Conservation (phyloP, 2,329 filamentous ascomycete species). For the Furcasterigmium sp. region DNA sequence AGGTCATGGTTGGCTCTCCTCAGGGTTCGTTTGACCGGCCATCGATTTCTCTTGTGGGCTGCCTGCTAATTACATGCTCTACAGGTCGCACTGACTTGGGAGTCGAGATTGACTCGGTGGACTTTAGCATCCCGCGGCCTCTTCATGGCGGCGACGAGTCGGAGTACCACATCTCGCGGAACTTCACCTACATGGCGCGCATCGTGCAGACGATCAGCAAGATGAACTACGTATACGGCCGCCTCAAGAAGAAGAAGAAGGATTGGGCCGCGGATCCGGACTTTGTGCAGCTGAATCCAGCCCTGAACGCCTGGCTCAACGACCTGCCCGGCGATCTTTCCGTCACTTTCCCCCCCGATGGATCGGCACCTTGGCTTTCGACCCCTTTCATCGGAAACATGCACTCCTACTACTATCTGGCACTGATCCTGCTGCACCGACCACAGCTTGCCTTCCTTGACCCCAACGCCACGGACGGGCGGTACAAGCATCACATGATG, state of each 20-base stretch:
- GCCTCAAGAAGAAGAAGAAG: slow-evolving; percentile 61
- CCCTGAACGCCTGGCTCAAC: slow-evolving; percentile 69
- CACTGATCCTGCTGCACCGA: slow-evolving; percentile 79
- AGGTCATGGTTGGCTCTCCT: slow-evolving; percentile 88
- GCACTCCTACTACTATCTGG: slow-evolving; percentile 83
- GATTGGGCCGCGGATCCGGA: slow-evolving; percentile 86
- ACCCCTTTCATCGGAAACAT: slow-evolving; percentile 87
- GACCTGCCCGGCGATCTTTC: slow-evolving; percentile 75
- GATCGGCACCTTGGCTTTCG: slow-evolving; percentile 75
- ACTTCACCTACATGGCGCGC: slow-evolving; percentile 76
- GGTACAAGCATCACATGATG: slow-evolving; percentile 85
- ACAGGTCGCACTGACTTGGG: slow-evolving; percentile 72
- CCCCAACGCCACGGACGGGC: slow-evolving; percentile 61
- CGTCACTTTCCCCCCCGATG: slow-evolving; percentile 71
- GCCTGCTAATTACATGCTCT: background rate
- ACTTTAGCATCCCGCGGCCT: slow-evolving; percentile 62
- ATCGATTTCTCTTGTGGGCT: background rate
- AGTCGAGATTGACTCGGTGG: slow-evolving; percentile 69
- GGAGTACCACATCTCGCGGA: slow-evolving; percentile 73
- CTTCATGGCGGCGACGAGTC: slow-evolving; percentile 64
- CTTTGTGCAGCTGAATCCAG: slow-evolving; percentile 72
- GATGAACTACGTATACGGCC: slow-evolving; percentile 71
- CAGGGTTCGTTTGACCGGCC: slow-evolving; percentile 64
- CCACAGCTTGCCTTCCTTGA: slow-evolving; percentile 79
- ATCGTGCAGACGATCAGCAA: slow-evolving; percentile 72